These are phyloP conservation scores for Nematodospora valgi DNA, from an alignment of 805 yeast genomes.

Conservation along the genomic window DNA sequence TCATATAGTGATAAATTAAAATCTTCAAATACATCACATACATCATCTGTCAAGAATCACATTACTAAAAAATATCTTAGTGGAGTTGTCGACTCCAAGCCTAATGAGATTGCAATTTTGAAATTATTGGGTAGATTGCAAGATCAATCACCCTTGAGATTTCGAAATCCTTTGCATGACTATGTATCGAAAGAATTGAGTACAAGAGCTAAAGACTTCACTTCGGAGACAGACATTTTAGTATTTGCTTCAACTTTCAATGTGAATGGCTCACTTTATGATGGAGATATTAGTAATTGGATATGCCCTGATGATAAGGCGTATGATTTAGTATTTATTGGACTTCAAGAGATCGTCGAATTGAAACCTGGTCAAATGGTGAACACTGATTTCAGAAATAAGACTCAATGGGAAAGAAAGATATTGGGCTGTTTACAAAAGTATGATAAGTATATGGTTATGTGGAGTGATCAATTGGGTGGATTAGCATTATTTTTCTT, in stretches of 20 bases:
- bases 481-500: constrained; percentile 76
- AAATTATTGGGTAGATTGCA: constrained; percentile 48
- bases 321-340: constrained; percentile 76
- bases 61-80: constrained; percentile 35
- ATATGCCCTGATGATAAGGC: constrained; percentile 38
- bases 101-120: constrained; percentile 41
- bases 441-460: constrained; percentile 44
- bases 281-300: constrained; percentile 42
- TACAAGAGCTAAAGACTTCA: constrained; percentile 37
- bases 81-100: constrained; percentile 40
- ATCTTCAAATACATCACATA: constrained; percentile 39
- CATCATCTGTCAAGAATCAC: constrained; percentile 30
- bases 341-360: constrained; percentile 83
- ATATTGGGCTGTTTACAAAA: constrained; percentile 46
- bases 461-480: constrained; percentile 81
- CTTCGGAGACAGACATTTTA: constrained; percentile 35
- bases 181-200: constrained; percentile 42
- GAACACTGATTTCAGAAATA: constrained; percentile 63
- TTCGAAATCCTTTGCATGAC: constrained; percentile 55
- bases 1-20: constrained; percentile 39
- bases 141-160: constrained; percentile 41
- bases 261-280: constrained; percentile 47
- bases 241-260: constrained; percentile 53
- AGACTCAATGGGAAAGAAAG: constrained; percentile 63
- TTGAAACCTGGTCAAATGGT: constrained; percentile 80